A percentile compares a stretch with the other conserved stretches of the same genome.
Conservation (phyloP, 805 yeast species). For the Candida parachauliodes region DNA sequence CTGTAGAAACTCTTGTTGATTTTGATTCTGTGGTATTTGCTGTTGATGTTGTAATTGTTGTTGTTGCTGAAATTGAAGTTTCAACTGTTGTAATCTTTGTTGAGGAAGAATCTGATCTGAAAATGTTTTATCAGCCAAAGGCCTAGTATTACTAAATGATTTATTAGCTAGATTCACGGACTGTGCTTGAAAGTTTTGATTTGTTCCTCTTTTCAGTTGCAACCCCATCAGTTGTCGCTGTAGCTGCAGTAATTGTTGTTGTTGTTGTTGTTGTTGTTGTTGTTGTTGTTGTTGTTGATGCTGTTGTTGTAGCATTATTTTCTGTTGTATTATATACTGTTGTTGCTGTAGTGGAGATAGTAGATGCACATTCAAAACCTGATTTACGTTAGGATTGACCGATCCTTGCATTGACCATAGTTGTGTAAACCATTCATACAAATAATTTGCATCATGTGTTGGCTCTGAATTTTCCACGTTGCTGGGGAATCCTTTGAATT, state of each 20-base stretch:
- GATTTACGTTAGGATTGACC: constrained; percentile 32
- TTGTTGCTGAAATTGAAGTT: constrained; percentile 21
- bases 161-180: too few relatives aligned
- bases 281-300: constrained; percentile 13
- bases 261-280: constrained; percentile 7
- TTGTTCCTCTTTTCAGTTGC: constrained; percentile 1
- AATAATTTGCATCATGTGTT: constrained; percentile 41
- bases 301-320: constrained; percentile 7
- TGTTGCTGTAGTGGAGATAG: constrained; percentile 12
- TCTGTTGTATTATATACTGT: constrained; percentile 8
- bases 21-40: constrained; percentile 14
- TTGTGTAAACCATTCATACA: constrained; percentile 56
- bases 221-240: constrained; percentile 3
- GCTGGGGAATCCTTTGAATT: constrained; percentile 5
- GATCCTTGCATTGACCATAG: constrained; percentile 48
- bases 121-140: background rate
- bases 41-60: constrained; percentile 19
- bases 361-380: constrained; percentile 11
- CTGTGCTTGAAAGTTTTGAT: too few relatives aligned
- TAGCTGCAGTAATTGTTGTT: constrained; percentile 10
- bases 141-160: background rate
- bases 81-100: constrained; percentile 22
- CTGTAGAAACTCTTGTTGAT: constrained; percentile 14
- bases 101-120: constrained; percentile 19
- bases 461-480: constrained; percentile 13